Evolutionary conservation across 2,329 filamentous ascomycete species (phyloP).

Genomic region (Rutstroemia sydowiana): DNA sequence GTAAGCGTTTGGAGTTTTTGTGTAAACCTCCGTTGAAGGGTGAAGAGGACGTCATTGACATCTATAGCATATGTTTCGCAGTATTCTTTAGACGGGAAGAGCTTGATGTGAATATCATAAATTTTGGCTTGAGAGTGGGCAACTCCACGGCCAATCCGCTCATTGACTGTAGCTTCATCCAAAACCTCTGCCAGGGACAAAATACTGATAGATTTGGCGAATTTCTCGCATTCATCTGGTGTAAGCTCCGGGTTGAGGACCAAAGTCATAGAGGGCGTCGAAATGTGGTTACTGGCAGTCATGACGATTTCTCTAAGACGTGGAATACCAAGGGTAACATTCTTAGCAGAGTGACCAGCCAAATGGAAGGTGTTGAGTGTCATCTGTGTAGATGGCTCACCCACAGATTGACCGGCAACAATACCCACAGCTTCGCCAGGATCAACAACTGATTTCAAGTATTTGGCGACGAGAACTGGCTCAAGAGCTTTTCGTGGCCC

Average conservation of each 20-base stretch:
- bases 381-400: slow-evolving; percentile 98
- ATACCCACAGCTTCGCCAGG: slow-evolving; percentile 96
- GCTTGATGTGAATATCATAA: slow-evolving; percentile 72
- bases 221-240: slow-evolving; percentile 61
- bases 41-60: slow-evolving; percentile 66
- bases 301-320: slow-evolving; percentile 96
- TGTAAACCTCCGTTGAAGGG: slow-evolving; percentile 76
- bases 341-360: slow-evolving; percentile 95
- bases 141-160: slow-evolving; percentile 66
- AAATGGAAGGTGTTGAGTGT: slow-evolving; percentile 99
- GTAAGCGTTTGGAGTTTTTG: slow-evolving; percentile 63
- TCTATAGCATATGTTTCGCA: slow-evolving; percentile 76
- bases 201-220: slow-evolving; percentile 87
- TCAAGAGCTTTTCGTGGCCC: slow-evolving; percentile 44
- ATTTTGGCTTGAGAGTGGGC: slow-evolving; percentile 68
- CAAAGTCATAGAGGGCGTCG: slow-evolving; percentile 85
- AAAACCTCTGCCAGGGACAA: slow-evolving; percentile 78
- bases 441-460: slow-evolving; percentile 84
- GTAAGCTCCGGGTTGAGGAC: slow-evolving; percentile 67
- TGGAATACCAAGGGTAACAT: slow-evolving; percentile 97
- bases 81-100: slow-evolving; percentile 84
- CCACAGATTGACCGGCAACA: slow-evolving; percentile 91
- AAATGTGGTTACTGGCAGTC: slow-evolving; percentile 85
- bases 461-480: slow-evolving; percentile 82
- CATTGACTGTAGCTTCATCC: slow-evolving; percentile 72